Conservation (phyloP, 345 rosid species). For the Pelargonium nanum region DNA sequence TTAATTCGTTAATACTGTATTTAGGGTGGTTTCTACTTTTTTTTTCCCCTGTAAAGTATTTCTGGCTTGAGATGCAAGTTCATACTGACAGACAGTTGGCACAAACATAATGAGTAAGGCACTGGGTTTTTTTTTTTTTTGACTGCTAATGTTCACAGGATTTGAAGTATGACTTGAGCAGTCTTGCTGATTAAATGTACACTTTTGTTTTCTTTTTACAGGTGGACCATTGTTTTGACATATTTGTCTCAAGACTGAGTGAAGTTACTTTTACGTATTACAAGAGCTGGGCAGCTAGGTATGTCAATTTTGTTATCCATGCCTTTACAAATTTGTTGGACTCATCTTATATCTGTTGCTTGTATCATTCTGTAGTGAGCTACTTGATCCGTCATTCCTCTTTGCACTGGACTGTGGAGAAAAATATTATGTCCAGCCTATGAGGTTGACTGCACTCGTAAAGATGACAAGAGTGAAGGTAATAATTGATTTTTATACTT, state of each 20-base stretch:
- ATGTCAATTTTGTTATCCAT: constrained; percentile 3
- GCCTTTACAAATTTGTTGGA: neutral
- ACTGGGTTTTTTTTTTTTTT: too few species aligned
- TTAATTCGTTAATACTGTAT: too few species aligned
- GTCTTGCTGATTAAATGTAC: neutral
- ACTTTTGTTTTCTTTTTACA: constrained; percentile 21
- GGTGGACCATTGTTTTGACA: constrained; percentile 98
- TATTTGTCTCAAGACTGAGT: constrained; percentile 73
- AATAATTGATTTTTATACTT: constrained; percentile 9
- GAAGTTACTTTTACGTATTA: constrained; percentile 84
- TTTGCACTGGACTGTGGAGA: constrained; percentile 92
- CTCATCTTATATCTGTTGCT: constrained; percentile 12
- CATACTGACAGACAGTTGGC: too few species aligned
- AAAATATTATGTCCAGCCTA: constrained; percentile 73
- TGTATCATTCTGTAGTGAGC: constrained; percentile 47
- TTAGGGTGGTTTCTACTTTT: too few species aligned
- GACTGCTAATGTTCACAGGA: too few species aligned
- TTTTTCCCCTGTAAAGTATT: too few species aligned
- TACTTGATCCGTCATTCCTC: constrained; percentile 96
- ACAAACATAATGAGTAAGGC: too few species aligned
- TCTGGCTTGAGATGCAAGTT: too few species aligned
- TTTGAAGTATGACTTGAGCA: neutral
- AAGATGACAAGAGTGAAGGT: constrained; percentile 97
- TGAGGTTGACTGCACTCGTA: constrained; percentile 75
- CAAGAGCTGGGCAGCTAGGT: constrained; percentile 99